Percentiles rank a stretch among this genome's conserved stretches.
Evolutionary conservation across 139 green algal genomes (phyloP).

Genomic region (Volvox africanus): DNA sequence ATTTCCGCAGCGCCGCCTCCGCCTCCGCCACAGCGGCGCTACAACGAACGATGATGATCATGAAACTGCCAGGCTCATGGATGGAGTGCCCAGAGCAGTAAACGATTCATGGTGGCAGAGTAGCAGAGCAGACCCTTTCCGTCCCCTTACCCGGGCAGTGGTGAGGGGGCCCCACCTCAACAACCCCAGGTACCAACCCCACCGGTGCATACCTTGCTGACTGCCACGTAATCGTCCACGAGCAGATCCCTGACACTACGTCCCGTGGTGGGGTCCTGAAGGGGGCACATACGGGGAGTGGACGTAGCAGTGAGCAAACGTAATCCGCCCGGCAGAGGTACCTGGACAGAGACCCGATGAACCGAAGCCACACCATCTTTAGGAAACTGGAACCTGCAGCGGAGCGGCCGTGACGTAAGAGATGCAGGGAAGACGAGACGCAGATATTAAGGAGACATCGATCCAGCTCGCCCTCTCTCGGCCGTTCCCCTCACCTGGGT

Average conservation of each 20-base stretch:
- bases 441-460: too few species aligned
- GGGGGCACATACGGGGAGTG: background rate
- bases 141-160: background rate
- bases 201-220: conserved; percentile 9
- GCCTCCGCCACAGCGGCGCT: too few species aligned
- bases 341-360: too few species aligned
- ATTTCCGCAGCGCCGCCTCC: background rate
- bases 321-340: too few species aligned
- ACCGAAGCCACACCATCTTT: too few species aligned
- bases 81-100: too few species aligned
- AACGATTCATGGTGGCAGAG: too few species aligned
- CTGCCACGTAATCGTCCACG: background rate
- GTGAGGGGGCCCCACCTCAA: too few species aligned
- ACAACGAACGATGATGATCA: background rate
- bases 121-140: background rate
- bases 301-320: background rate
- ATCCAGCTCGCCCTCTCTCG: background rate
- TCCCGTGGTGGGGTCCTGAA: conserved; percentile 5
- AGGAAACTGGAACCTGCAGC: too few species aligned
- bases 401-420: too few species aligned
- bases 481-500: background rate
- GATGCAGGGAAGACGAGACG: too few species aligned
- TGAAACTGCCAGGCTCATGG: background rate
- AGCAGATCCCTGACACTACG: conserved; percentile 11
- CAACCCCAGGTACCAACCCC: too few species aligned